Conservation (phyloP, 805 yeast genomes). For the Saccharomycopsis microspora region DNA sequence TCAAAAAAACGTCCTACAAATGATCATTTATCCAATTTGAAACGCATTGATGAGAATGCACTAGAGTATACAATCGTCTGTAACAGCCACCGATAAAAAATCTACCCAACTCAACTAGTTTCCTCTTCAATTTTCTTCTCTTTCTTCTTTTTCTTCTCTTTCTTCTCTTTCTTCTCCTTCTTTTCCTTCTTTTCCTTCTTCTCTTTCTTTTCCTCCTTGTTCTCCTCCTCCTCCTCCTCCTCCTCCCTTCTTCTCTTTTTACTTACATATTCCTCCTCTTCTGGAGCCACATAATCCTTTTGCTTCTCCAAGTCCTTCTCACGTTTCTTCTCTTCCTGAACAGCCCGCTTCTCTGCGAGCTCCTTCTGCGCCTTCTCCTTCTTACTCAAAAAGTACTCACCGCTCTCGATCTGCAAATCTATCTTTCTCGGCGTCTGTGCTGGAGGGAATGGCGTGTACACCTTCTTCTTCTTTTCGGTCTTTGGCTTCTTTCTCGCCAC, state of each 20-base stretch:
- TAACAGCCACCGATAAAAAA: no score
- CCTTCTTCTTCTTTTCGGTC: slow-evolving; percentile 46
- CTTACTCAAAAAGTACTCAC: slow-evolving; percentile 92
- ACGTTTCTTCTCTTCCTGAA: slow-evolving; percentile 61
- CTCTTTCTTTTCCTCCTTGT: slow-evolving; percentile 16
- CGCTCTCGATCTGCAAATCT: slow-evolving; percentile 94
- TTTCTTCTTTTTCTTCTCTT: no score
- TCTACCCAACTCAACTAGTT: no score
- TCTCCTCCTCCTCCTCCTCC: slow-evolving; percentile 19
- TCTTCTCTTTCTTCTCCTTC: neutral
- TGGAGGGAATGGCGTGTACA: slow-evolving; percentile 98
- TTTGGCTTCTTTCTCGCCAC: slow-evolving; percentile 85
- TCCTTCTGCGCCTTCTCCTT: slow-evolving; percentile 65
- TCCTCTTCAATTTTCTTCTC: no score
- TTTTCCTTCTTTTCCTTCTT: neutral
- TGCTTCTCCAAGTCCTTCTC: slow-evolving; percentile 58
- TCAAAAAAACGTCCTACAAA: no score
- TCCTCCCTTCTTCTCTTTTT: slow-evolving; percentile 25
- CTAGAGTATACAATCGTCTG: no score
- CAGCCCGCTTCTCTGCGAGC: slow-evolving; percentile 64
- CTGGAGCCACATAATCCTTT: slow-evolving; percentile 79
- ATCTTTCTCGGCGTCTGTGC: slow-evolving; percentile 93
- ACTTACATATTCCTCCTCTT: slow-evolving; percentile 49
- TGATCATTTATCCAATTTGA: no score
- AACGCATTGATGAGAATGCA: no score